Evolutionary conservation across 371 early-diverging fungal genomes (phyloP), one percentile per base, ranked within the genome.

Genomic region (Rhizopus stolonifer): DNA sequence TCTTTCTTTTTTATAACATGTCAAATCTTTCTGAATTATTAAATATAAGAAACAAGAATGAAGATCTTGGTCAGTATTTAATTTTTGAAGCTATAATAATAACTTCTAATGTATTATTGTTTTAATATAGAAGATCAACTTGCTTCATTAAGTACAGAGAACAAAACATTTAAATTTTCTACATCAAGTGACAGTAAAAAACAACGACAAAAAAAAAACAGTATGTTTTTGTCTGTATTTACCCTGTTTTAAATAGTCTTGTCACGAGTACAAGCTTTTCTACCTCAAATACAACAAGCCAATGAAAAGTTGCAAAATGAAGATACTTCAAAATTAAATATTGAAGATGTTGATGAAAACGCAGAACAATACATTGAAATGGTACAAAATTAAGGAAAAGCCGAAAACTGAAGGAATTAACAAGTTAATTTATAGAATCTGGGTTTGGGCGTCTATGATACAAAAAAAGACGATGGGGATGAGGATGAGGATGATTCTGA

Each of bases 351-450:
- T 2, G 64, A 67, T 18, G 69, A 78, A 5, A 67, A 80, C 13
- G 57, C 67, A 1, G 65, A 57, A 6, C 85, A 77, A 60, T 84
- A 82, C 48, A 84, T 84, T 42, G 84, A 84, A 52, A 84, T 84
- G 84, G 84, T 76, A 65, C 45, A 15, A 3, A 15, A 11, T 11
- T 9, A 17, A 18, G 31, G 19, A 36, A 39, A 34, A 40, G 36
- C n/a, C n/a, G 29, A 24, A 21, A 8, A 49, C 13, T 21, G 44
- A 13, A 11, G 11, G 32, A 26, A 4, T 21, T 42, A 18, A 43
- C 32, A 21, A 22, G 15, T 4, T 17, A 11, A 15, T 17, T 36
- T 36, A 9, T 33, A 75, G 75, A 76, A 83, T 53, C 68, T 84
- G 13, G 84, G 83, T 4, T 58, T 84, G 33, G 84, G 84, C 39